Base-by-base conservation (phyloP, 805 yeast species). In the Wickerhamiella sorbophila region DNA sequence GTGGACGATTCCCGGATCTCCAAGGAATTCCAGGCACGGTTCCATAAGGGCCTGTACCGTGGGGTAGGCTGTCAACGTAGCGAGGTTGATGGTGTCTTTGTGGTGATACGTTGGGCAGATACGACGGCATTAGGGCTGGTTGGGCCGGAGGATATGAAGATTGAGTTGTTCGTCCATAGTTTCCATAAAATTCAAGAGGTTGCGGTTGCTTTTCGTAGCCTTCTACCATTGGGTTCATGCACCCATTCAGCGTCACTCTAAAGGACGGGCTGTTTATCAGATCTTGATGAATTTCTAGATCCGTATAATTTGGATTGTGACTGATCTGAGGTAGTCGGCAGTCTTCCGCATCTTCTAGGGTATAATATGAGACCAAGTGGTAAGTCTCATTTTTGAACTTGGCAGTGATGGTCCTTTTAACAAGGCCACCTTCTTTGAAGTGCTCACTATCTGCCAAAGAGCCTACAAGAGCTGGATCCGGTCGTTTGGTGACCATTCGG, bases 321-420 rank as follows among this genome's bases (percentile, higher is more conserved):
- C 74, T 63, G 0, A 94, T 94, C 20, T 77, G 63, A 0, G 59
- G 52, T 36, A 86, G 62, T 33, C 62, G 64, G 4, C 77, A 76
- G 27, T 65, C 62, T 40, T 73, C 54, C 3, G 85, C 91, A 57
- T 87, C 95, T 17, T 73, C 73, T 0, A 85, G 78, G 24, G 72
- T 65, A 56, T 84, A 87, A 59, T 87, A 87, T 6, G 87, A 75
- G 2, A 87, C 75, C 43, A 87, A 60, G 54, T 88, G 95, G 43
- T 54, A 58, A 5, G 51, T 52, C 24, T 52, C 45, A 17, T 61
- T 60, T 1, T 41, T 35, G 34, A 38, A 45, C 18, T 60, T 58
- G 14, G 79, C 59, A n/a, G 75, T 70, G 20, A 84, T 65, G 0
- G 96, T 83, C 58, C 86, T 85, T 58, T 87, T 87, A 45, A 85